Conservation (phyloP, 495 filamentous ascomycete species). For the Aspergillus campestris region DNA sequence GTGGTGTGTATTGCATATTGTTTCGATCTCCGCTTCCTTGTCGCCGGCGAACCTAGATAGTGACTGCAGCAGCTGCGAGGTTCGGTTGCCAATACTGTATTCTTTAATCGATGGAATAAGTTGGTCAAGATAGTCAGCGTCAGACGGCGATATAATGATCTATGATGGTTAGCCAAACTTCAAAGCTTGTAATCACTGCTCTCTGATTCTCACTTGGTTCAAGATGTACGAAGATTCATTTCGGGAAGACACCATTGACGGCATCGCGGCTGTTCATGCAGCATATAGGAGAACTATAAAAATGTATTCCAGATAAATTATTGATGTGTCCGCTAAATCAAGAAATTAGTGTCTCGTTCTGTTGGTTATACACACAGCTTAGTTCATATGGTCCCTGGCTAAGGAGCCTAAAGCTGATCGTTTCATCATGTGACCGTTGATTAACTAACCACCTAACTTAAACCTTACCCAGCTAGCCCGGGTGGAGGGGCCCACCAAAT, state of each 20-base stretch:
- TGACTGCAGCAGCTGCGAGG: conserved; percentile 64
- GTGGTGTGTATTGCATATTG: conserved; percentile 89
- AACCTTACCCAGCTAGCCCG: too few species aligned
- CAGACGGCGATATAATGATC: conserved; percentile 87
- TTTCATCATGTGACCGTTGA: too few species aligned
- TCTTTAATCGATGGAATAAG: conserved; percentile 88
- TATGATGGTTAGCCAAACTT: conserved; percentile 31
- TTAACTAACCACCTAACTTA: too few species aligned
- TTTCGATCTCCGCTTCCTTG: conserved; percentile 86
- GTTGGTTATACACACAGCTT: too few species aligned
- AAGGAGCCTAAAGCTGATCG: too few species aligned
- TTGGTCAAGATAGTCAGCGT: conserved; percentile 90
- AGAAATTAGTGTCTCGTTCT: too few species aligned
- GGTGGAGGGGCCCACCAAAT: too few species aligned
- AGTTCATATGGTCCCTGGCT: too few species aligned
- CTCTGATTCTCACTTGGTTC: conserved; percentile 26
- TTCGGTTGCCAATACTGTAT: conserved; percentile 67
- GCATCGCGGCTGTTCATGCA: conserved; percentile 13
- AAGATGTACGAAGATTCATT: conserved; percentile 31
- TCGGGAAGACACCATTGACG: conserved; percentile 20
- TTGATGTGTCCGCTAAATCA: too few species aligned
- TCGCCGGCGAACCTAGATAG: conserved; percentile 74
- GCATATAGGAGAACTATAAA: background rate
- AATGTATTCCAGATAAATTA: background rate
- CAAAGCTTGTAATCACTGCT: background rate